Conservation (phyloP, 306 rosid species). For the Sechiopsis laciniata region DNA sequence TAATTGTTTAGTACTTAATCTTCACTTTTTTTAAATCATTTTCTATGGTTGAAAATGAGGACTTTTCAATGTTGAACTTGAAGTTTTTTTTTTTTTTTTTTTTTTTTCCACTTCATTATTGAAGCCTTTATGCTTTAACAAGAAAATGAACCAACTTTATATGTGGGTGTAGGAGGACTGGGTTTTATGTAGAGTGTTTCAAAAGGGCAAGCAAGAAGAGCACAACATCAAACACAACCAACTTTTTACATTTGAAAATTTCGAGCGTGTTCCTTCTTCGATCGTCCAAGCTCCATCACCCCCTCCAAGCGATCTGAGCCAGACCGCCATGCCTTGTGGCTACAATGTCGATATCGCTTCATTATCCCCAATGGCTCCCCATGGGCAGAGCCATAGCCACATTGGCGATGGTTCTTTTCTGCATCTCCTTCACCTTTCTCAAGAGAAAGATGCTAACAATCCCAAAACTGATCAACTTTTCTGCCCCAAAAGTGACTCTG, state of each 20-base stretch:
- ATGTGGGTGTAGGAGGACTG: not conserved
- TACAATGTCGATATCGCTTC: conserved; percentile 40
- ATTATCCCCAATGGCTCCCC: conserved; percentile 42
- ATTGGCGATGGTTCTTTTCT: conserved; percentile 37
- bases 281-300: conserved; percentile 33
- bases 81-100: not conserved
- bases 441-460: conserved; percentile 31
- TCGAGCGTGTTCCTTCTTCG: conserved; percentile 24
- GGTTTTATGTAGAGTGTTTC: too few species aligned
- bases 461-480: conserved; percentile 27
- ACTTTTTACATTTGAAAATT: conserved; percentile 32
- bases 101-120: not conserved
- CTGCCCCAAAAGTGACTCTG: conserved; percentile 46
- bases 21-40: not conserved
- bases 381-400: conserved; percentile 20
- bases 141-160: not conserved
- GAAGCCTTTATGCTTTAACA: not conserved
- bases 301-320: conserved; percentile 34
- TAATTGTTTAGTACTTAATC: not conserved
- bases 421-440: conserved; percentile 49
- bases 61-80: not conserved
- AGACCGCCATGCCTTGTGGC: conserved; percentile 33
- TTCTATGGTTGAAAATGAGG: not conserved
- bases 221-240: conserved; percentile 39
- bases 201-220: conserved; percentile 25